phyloP scores from a whole-genome alignment of 2,329 filamentous ascomycete species.

The Dactylellina leptospora region DNA sequence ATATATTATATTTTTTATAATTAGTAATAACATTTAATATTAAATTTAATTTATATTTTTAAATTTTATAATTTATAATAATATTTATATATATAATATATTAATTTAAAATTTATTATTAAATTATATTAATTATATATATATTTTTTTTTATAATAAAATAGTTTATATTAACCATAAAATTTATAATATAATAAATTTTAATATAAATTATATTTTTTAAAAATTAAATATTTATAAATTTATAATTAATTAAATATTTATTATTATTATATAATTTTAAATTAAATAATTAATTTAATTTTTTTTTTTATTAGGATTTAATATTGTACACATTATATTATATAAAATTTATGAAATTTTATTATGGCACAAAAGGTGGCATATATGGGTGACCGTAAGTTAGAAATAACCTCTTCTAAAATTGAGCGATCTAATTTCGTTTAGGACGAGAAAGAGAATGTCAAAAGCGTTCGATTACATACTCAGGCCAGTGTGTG shows the following conservation, averaged over 20 bases:
- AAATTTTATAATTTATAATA: not conserved
- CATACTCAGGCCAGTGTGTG: no score
- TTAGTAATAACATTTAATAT: not conserved
- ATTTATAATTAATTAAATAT: not conserved
- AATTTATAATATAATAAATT: constrained; percentile 17
- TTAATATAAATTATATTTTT: no score
- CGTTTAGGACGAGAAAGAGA: no score
- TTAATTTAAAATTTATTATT: constrained; percentile 5
- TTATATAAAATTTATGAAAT: no score
- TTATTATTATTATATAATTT: constrained; percentile 4
- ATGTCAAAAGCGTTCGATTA: no score
- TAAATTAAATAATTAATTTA: not conserved
- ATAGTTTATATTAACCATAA: constrained; percentile 12
- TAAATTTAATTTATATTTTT: not conserved
- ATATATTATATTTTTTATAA: not conserved
- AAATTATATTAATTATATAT: not conserved
- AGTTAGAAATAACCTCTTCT: no score
- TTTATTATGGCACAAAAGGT: no score
- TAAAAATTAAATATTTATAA: not conserved
- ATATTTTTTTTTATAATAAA: constrained; percentile 5
- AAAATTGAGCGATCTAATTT: no score
- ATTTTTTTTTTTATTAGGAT: not conserved
- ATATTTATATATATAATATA: not conserved
- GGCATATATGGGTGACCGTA: no score
- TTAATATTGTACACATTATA: no score